These are phyloP conservation scores for Tolypocladium guangdongense DNA, from an alignment of 2,329 filamentous ascomycete species.

Conservation along the genomic window DNA sequence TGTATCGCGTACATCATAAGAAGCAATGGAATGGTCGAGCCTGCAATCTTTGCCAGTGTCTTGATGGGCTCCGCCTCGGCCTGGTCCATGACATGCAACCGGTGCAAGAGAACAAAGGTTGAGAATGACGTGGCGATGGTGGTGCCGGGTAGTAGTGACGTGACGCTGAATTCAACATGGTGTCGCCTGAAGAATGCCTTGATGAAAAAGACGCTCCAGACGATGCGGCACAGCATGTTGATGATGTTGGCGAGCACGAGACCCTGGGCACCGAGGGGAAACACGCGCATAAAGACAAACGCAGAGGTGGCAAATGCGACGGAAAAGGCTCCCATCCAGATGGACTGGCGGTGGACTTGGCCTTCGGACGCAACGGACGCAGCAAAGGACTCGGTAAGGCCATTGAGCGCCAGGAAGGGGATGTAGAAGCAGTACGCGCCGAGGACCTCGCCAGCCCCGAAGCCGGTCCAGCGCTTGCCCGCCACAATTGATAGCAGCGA, in stretches of 20 bases:
- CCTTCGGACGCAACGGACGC: constrained; percentile 68
- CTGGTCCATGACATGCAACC: constrained; percentile 12
- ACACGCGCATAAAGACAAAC: constrained; percentile 60
- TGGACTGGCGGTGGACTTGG: constrained; percentile 66
- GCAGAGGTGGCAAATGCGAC: constrained; percentile 63
- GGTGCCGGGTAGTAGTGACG: constrained; percentile 16
- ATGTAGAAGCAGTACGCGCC: constrained; percentile 86
- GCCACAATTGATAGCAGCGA: constrained; percentile 65
- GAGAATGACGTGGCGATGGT: constrained; percentile 15
- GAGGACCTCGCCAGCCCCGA: constrained; percentile 63
- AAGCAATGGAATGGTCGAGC: constrained; percentile 39
- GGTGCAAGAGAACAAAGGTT: constrained; percentile 15
- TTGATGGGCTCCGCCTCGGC: constrained; percentile 16
- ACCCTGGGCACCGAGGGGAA: constrained; percentile 63
- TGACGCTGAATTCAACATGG: constrained; percentile 20
- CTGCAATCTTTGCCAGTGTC: constrained; percentile 35
- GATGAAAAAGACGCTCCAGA: constrained; percentile 72
- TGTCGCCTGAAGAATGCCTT: constrained; percentile 45
- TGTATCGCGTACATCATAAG: constrained; percentile 45
- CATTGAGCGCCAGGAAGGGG: constrained; percentile 83
- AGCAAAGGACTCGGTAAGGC: constrained; percentile 85
- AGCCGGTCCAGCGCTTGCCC: constrained; percentile 62
- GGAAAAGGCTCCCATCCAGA: constrained; percentile 80
- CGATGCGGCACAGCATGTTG: constrained; percentile 78
- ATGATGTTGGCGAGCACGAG: constrained; percentile 79